These are phyloP conservation scores for Phytophthora quininea DNA, from an alignment of 352 stramenopile genomes.

Conservation along the genomic window DNA sequence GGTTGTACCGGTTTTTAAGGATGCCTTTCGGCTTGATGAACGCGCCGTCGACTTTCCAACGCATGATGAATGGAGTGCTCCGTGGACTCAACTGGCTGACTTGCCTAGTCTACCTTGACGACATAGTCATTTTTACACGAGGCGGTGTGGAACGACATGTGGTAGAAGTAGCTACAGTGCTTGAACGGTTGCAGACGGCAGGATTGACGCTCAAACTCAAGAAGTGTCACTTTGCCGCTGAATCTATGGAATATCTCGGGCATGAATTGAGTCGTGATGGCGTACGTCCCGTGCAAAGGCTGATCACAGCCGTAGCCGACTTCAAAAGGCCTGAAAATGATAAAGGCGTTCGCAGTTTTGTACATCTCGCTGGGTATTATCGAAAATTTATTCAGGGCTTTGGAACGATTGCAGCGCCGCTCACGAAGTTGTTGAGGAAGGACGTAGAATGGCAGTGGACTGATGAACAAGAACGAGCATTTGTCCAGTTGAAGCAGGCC, in stretches of 20 bases:
- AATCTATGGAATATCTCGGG: neutral
- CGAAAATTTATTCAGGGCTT: neutral
- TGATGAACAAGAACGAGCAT: neutral
- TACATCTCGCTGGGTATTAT: neutral
- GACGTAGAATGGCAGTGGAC: neutral
- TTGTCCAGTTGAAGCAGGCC: neutral
- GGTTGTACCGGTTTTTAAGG: neutral
- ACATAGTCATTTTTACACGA: neutral
- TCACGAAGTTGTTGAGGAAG: neutral
- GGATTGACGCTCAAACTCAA: neutral
- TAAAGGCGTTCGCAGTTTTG: neutral
- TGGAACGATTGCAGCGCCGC: neutral
- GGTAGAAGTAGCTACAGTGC: neutral
- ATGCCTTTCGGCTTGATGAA: neutral
- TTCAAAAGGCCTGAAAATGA: neutral
- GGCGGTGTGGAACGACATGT: neutral
- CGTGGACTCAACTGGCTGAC: neutral
- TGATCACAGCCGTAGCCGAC: neutral
- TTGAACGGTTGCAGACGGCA: neutral
- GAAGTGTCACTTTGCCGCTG: neutral
- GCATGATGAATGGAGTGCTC: neutral
- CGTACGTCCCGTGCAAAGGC: neutral
- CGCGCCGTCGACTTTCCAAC: neutral
- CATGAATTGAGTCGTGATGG: neutral
- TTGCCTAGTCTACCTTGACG: neutral